phyloP scores from a whole-genome alignment of 2,329 filamentous ascomycete genomes.

The Davidsoniella neocaledoniae region DNA sequence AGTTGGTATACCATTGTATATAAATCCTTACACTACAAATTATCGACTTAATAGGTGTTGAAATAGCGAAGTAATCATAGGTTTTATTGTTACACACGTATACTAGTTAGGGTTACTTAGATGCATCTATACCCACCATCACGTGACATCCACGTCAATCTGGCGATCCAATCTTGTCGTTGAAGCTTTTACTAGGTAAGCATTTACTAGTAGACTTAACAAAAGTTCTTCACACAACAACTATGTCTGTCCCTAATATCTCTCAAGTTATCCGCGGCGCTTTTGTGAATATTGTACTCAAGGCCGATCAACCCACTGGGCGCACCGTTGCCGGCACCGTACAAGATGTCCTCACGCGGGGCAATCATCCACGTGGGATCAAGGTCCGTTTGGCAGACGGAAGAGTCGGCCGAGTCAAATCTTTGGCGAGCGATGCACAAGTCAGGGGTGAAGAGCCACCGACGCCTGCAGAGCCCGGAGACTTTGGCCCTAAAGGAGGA shows the following conservation, averaged over 20 bases:
- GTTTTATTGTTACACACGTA: too few species aligned
- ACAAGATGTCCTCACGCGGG: conserved; percentile 50
- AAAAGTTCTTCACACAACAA: too few species aligned
- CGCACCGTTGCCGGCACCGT: conserved; percentile 51
- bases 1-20: too few species aligned
- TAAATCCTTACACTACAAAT: too few species aligned
- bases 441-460: conserved; percentile 12
- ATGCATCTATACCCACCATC: too few species aligned
- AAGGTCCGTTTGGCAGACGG: conserved; percentile 60
- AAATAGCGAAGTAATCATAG: too few species aligned
- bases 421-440: conserved; percentile 25
- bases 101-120: too few species aligned
- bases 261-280: conserved; percentile 42
- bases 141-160: too few species aligned
- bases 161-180: too few species aligned
- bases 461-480: conserved; percentile 8
- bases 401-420: conserved; percentile 57
- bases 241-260: conserved; percentile 26
- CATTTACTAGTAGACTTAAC: too few species aligned
- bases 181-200: too few species aligned
- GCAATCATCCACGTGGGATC: conserved; percentile 62
- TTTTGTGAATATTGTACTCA: conserved; percentile 55
- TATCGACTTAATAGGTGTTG: too few species aligned
- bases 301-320: conserved; percentile 59
- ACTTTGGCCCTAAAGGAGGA: not conserved